These are phyloP conservation scores for Penicillium verhagenii DNA, from an alignment of 495 filamentous ascomycete species.

Conservation along the genomic window DNA sequence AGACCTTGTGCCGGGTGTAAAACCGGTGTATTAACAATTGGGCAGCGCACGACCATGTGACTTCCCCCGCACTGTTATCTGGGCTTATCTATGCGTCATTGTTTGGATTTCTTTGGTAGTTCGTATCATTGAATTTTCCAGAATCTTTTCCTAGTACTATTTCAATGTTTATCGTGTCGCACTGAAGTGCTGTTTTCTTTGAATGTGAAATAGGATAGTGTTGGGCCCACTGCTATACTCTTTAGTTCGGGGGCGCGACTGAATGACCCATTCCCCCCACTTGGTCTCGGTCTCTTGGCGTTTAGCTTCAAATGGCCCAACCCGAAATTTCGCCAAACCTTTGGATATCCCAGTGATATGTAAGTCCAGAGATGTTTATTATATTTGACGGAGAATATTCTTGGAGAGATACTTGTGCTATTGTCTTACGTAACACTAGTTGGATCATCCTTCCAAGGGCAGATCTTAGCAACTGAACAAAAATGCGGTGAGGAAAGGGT, in stretches of 20 bases:
- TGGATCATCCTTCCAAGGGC: too few species aligned
- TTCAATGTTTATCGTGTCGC: too few species aligned
- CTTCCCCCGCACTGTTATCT: conserved; percentile 30
- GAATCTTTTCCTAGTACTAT: neutral
- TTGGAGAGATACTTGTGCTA: too few species aligned
- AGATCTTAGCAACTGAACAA: too few species aligned
- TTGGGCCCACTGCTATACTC: neutral
- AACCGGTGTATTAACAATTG: conserved; percentile 1
- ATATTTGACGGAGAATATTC: too few species aligned
- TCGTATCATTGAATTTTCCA: neutral
- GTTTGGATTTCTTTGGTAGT: neutral
- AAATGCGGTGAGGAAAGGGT: too few species aligned
- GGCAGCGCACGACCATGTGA: conserved; percentile 12
- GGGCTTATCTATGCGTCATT: conserved; percentile 20
- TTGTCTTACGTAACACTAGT: too few species aligned
- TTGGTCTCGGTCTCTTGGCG: neutral
- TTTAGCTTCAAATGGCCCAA: neutral
- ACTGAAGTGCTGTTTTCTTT: neutral
- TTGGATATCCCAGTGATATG: too few species aligned
- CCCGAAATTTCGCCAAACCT: too few species aligned
- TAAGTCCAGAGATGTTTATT: neutral
- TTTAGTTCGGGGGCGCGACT: neutral
- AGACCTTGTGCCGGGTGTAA: conserved; percentile 3
- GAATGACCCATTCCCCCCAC: neutral
- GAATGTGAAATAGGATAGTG: neutral